Base-by-base conservation (phyloP, 202 grass and related monocot genomes). In the Bolboschoenoplectus hybrid region DNA sequence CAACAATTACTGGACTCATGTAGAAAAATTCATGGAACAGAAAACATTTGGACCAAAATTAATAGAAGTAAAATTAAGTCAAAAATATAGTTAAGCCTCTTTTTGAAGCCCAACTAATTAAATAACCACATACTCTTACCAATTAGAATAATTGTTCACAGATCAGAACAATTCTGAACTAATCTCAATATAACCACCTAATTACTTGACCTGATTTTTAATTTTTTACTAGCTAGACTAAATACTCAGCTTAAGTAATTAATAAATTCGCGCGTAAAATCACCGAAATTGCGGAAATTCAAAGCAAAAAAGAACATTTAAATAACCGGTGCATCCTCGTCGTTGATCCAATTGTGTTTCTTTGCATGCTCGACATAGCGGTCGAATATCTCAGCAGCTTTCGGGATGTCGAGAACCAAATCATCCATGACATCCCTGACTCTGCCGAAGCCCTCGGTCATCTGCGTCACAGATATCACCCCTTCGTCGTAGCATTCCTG, bases 341-440 rank as follows among this genome's bases (percentile, higher is more conserved):
- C 26, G 41, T 89, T 89, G 16, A 95, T 87, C 94, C 91, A 97
- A 5, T 85, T 85, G 5, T 35, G 74, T 85, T 90, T 92, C 82
- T 88, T 92, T 63, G 94, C 91, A 67, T 84, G 89, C 32, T 93
- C 86, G 14, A 97, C 63, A 79, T 87, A 93, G 76, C 86, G 13
- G 56, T 78, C 2, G 65, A 97, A 83, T 61, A 91, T 91, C 53
- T 89, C 77, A 1, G 82, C 55, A 16, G 87, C 91, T 84, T 92
- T 92, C 2, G 91, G 94, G 69, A 93, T 92, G 80, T 97, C 94
- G 12, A 97, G 89, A 63, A 89, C 85, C 73, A 97, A 87, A 91
- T 97, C 91, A 17, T 93, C 88, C 19, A 93, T 85, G 49, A 87
- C 80, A 78, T 92, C 87, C 32, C 80, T 86, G 55, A 97, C 85